Evolutionary conservation across 805 yeast species (phyloP).

Genomic region (Brettanomyces custersianus): DNA sequence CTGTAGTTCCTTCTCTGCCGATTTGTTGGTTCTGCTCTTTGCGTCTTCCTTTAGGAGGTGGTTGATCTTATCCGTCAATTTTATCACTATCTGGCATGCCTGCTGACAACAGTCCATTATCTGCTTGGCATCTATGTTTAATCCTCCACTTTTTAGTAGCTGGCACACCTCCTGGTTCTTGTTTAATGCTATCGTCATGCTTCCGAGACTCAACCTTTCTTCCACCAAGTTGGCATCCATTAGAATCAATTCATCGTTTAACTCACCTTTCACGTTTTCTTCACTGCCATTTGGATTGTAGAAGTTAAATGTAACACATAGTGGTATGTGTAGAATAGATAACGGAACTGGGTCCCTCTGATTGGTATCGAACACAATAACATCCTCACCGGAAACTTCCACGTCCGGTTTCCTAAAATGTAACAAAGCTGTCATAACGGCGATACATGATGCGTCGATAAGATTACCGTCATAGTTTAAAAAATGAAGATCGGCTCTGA

Average conservation of each 20-base stretch:
- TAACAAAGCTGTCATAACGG: slow-evolving; percentile 76
- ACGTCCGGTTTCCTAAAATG: slow-evolving; percentile 84
- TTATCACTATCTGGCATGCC: slow-evolving; percentile 57
- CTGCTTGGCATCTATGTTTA: slow-evolving; percentile 64
- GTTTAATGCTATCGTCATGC: slow-evolving; percentile 77
- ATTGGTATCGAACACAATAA: slow-evolving; percentile 58
- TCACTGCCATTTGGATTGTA: slow-evolving; percentile 60
- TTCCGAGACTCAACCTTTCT: slow-evolving; percentile 69
- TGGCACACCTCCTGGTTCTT: slow-evolving; percentile 89
- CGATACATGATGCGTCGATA: slow-evolving; percentile 83
- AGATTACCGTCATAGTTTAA: slow-evolving; percentile 89
- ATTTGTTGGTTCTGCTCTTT: slow-evolving; percentile 12
- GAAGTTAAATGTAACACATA: slow-evolving; percentile 84
- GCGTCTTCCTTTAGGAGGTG: slow-evolving; percentile 47
- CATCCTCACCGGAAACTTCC: slow-evolving; percentile 43
- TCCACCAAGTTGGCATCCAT: slow-evolving; percentile 75
- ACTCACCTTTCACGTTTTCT: slow-evolving; percentile 62
- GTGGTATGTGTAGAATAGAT: slow-evolving; percentile 80
- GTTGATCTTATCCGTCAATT: slow-evolving; percentile 56
- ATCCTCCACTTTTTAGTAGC: slow-evolving; percentile 82
- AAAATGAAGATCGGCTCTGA: slow-evolving; percentile 85
- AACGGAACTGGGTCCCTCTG: slow-evolving; percentile 86
- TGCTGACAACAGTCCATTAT: slow-evolving; percentile 60
- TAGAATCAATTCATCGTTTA: slow-evolving; percentile 49
- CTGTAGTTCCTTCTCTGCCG: slow-evolving; percentile 19